Conservation (phyloP, 495 filamentous ascomycete species). For the Podospora comata region DNA sequence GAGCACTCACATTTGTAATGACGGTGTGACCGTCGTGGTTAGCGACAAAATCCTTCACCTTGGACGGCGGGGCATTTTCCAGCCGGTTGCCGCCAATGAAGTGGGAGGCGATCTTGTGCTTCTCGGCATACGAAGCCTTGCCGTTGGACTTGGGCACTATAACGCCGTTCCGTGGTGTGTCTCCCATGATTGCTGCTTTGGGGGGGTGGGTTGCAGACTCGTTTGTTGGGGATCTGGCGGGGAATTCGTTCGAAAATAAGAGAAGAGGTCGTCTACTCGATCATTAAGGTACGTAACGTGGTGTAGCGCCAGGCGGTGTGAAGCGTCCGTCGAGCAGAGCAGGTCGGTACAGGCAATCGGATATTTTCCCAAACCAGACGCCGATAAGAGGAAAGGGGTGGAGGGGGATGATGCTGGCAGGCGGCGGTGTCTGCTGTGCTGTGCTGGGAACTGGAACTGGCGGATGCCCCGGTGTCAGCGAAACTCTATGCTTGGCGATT, state of each 20-base stretch:
- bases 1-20: constrained; percentile 79
- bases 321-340: not conserved
- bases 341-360: constrained; percentile 3
- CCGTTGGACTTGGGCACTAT: constrained; percentile 49
- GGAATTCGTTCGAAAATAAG: constrained; percentile 5
- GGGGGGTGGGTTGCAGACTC: constrained; percentile 1
- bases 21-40: constrained; percentile 90
- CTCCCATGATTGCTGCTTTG: constrained; percentile 36
- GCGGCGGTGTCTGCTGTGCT: not conserved
- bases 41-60: constrained; percentile 93
- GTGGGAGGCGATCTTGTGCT: constrained; percentile 78
- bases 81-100: constrained; percentile 94
- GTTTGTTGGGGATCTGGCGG: constrained; percentile 1
- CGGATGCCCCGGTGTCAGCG: constrained; percentile 12
- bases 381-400: constrained; percentile 10
- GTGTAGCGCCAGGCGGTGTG: not conserved
- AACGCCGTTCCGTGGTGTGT: constrained; percentile 42
- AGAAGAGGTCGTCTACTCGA: constrained; percentile 3
- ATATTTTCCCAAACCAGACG: constrained; percentile 15
- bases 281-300: not conserved
- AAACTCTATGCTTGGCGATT: not conserved
- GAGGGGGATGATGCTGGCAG: not conserved
- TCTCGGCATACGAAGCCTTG: constrained; percentile 62
- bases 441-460: not conserved
- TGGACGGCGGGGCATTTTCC: constrained; percentile 68